These are phyloP conservation scores for Parastagonospora nodorum DNA, from an alignment of 2,329 filamentous ascomycete genomes.

Conservation along the genomic window DNA sequence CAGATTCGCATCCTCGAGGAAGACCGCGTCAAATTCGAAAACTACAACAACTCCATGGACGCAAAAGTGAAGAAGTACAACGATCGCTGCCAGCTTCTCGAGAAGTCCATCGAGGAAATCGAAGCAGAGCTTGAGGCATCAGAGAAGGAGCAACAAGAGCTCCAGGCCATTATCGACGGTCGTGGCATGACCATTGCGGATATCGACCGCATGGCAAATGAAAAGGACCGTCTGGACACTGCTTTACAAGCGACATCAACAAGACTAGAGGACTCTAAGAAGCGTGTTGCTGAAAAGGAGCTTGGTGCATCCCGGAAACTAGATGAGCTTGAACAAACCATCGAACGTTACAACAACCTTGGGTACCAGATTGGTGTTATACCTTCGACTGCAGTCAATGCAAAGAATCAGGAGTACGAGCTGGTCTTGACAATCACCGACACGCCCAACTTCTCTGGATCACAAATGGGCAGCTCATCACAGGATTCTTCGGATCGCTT, in stretches of 20 bases:
- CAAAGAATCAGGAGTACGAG: constrained; percentile 84
- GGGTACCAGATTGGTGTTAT: constrained; percentile 94
- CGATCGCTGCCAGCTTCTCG: constrained; percentile 76
- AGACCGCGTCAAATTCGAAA: constrained; percentile 92
- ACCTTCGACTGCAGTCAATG: constrained; percentile 80
- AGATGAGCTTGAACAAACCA: constrained; percentile 87
- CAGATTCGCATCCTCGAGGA: constrained; percentile 93
- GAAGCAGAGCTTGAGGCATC: constrained; percentile 81
- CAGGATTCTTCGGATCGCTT: constrained; percentile 69
- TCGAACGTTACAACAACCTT: constrained; percentile 90
- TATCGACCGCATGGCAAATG: constrained; percentile 98
- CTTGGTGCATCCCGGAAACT: constrained; percentile 82
- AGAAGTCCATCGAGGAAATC: constrained; percentile 83
- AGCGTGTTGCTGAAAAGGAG: constrained; percentile 82
- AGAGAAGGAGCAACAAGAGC: constrained; percentile 76
- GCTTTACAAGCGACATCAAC: constrained; percentile 77
- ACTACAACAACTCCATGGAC: constrained; percentile 85
- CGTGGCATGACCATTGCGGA: constrained; percentile 97
- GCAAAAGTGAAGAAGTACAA: constrained; percentile 90
- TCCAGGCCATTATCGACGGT: constrained; percentile 87
- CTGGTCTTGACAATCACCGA: constrained; percentile 81
- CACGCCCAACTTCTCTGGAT: constrained; percentile 70
- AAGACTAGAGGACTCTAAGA: constrained; percentile 84
- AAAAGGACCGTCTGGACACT: constrained; percentile 90
- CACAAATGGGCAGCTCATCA: constrained; percentile 54